Conservation (phyloP, 139 green algal species). For the Chlamydomonas schloesseri region DNA sequence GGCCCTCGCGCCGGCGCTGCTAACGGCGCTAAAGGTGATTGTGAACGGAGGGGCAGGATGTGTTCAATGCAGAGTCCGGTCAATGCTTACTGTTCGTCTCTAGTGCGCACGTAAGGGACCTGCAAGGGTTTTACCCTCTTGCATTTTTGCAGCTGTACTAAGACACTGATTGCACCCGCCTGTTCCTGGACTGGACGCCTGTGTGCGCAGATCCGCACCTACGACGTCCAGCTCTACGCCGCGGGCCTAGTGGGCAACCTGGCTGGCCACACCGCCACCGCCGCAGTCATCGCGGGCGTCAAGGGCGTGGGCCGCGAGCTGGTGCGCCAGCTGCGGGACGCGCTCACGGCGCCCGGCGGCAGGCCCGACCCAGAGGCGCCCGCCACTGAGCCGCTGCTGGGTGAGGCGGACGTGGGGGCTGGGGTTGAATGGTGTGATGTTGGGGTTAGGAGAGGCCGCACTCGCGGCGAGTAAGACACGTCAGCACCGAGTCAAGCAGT, state of each 20-base stretch:
- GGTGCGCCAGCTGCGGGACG: constrained; percentile 38
- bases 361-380: background rate
- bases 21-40: constrained; percentile 17
- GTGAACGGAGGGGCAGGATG: background rate
- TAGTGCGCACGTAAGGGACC: too few species aligned
- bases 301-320: constrained; percentile 29
- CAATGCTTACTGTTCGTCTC: too few species aligned
- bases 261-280: constrained; percentile 41
- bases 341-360: background rate
- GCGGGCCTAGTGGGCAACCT: constrained; percentile 53
- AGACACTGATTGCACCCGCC: too few species aligned
- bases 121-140: too few species aligned
- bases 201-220: constrained; percentile 9
- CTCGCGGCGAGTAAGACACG: too few species aligned
- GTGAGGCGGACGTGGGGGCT: background rate
- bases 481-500: too few species aligned
- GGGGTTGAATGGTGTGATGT: background rate
- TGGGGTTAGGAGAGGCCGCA: too few species aligned
- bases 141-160: too few species aligned
- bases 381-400: constrained; percentile 27
- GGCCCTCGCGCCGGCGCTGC: constrained; percentile 35
- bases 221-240: constrained; percentile 35
- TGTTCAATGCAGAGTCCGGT: too few species aligned
- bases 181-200: too few species aligned
- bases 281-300: constrained; percentile 20